Base-by-base conservation (phyloP, 108 stramenopile genomes). In the Cyclotella atomus region DNA sequence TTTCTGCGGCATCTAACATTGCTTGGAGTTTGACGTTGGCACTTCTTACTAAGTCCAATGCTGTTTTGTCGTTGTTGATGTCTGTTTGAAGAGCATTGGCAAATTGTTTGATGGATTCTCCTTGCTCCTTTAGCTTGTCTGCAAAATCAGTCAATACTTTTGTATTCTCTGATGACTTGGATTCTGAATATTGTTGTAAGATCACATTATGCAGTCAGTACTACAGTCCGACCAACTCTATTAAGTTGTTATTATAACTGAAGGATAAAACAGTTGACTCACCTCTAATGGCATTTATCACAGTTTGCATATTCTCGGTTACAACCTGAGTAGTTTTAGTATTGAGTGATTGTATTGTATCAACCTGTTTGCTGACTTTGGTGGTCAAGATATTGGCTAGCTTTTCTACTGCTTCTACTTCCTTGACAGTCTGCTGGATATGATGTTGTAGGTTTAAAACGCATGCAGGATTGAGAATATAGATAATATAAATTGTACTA, bases 361-460 rank as follows among this genome's bases (percentile, higher is more conserved):
- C 56, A 2, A 30, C 56, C 12, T 29, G 9, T 2, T 15, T 57
- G 14, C 29, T 10, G 14, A 57, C 56, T 32, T 57, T 57, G 2
- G 56, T 57, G 29, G 56, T 57, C 2, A 57, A 30, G 14, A 32
- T 30, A 30, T 57, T 57, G 0, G 30, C 56, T 30, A 57, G 32
- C n/a, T 57, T 57, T 30, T 57, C 56, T 2, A 57, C 56, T 32
- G 56, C 10, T 19, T 57, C 56, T 1, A 57, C 56, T 32, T 57
- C 19, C 1, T 57, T 57, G 56, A 57, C 29, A 3, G 56, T 57
- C 56, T 57, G 56, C 56, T 57, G 56, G 6, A 57, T 57, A 32
- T 57, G n/a, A n/a, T n/a, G n/a, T n/a, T n/a, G n/a, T n/a, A n/a
- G n/a, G n/a, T n/a, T n/a, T n/a, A n/a, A n/a, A n/a, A 6, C 1